Base-by-base conservation (phyloP, 306 rosid species). In the Corylus americana region DNA sequence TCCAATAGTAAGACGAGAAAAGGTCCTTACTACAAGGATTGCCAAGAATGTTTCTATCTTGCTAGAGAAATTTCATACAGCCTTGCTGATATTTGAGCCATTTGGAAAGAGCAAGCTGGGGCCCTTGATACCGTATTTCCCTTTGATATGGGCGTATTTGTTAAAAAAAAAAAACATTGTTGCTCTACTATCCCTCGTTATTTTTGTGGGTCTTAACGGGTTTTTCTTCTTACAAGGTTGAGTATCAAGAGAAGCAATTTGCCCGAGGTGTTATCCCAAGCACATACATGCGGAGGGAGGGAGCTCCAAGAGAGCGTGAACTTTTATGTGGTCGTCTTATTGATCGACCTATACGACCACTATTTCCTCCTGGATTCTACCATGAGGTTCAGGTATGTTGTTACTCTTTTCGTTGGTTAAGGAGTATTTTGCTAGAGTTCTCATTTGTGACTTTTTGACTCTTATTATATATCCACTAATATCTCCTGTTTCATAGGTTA, bases 301-400 rank as follows among this genome's bases (percentile, higher is more conserved):
- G 99, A 70, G 94, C 98, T 55, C 99, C 99, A 5, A 95, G 83
- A 87, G 99, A 95, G 74, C 98, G 98, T 3, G 99, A 95, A 73
- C 93, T 95, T 39, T 72, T 95, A 84, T 92, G 98, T 72, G 99
- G 90, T 78, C 89, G 98, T 72, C 77, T 95, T 64, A 92, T 95
- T 58, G 98, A 95, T 81, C 86, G 99, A 59, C 97, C 99, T 1
- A 93, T 95, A 67, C 91, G 99, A 64, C 98, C 99, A 0, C 73
- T 95, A 81, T 95, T 95, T 88, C 98, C 96, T 2, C 64, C 85
- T 66, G 99, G 99, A 51, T 95, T 95, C 88, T 95, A 84, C 79
- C 98, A 93, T 48, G 99, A 95, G 66, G 98, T 95, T 89, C 99
- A 95, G 98, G 99, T 95, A 80, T 73, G 63, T 42, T 18, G 53